Evolutionary conservation across 306 rosid species (phyloP).

Genomic region (Citrullus mucosospermus): DNA sequence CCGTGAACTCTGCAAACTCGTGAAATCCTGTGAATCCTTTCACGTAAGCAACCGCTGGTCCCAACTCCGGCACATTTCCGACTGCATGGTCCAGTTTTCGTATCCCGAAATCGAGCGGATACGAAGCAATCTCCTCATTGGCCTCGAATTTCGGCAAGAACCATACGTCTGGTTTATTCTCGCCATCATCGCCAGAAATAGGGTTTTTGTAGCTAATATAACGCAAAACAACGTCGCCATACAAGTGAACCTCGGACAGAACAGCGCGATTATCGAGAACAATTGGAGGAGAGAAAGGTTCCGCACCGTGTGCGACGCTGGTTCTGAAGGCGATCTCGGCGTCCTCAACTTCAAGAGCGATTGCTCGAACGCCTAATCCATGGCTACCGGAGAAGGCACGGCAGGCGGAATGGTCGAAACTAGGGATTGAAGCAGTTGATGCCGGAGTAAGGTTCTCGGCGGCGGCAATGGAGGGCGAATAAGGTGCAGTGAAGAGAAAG

Average conservation of each 20-base stretch:
- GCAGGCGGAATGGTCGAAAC: constrained; percentile 35
- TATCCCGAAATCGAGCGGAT: constrained; percentile 54
- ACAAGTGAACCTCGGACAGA: constrained; percentile 54
- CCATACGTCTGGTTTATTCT: constrained; percentile 21
- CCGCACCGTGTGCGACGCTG: constrained; percentile 56
- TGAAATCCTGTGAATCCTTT: constrained; percentile 65
- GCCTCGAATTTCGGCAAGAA: constrained; percentile 69
- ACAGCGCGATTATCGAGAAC: constrained; percentile 29
- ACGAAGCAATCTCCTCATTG: constrained; percentile 20
- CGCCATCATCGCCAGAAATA: background rate
- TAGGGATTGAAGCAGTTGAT: constrained; percentile 45
- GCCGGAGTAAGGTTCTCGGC: background rate
- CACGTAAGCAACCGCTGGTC: constrained; percentile 31
- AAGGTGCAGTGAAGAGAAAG: constrained; percentile 86
- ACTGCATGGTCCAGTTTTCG: constrained; percentile 82
- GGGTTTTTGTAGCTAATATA: constrained; percentile 44
- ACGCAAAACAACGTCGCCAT: constrained; percentile 85
- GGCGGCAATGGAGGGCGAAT: constrained; percentile 43
- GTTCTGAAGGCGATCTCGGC: constrained; percentile 46
- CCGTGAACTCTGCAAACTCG: constrained; percentile 92
- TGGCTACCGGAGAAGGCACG: constrained; percentile 45
- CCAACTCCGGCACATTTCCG: constrained; percentile 64
- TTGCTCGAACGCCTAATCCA: constrained; percentile 75
- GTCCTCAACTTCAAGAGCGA: constrained; percentile 61
- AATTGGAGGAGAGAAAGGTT: constrained; percentile 26